A percentile compares a stretch with the other conserved stretches of the same genome.
phyloP scores from a whole-genome alignment of 169 alveolate genomes.

The Neospora caninum region DNA sequence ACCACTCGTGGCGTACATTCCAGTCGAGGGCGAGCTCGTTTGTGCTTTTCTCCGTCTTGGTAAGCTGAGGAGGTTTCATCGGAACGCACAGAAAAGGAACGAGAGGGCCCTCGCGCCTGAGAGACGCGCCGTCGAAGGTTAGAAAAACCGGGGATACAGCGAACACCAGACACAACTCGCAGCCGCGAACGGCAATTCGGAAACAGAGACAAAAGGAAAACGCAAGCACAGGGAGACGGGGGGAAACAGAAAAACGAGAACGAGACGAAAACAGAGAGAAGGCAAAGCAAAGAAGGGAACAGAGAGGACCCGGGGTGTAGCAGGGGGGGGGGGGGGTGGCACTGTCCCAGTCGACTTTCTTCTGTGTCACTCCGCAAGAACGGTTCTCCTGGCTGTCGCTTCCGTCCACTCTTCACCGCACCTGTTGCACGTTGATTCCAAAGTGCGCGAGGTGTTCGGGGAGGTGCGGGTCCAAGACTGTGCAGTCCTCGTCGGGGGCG shows the following conservation, averaged over 20 bases:
- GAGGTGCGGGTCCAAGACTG: slow-evolving; percentile 88
- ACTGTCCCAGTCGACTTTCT: too few species aligned
- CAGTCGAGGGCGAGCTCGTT: slow-evolving; percentile 86
- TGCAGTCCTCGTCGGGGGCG: slow-evolving; percentile 86
- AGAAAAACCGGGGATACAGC: too few species aligned
- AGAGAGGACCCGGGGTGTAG: too few species aligned
- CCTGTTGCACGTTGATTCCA: slow-evolving; percentile 87
- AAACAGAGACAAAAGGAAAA: too few species aligned
- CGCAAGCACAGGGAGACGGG: background rate
- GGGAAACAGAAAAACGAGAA: background rate
- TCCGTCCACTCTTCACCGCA: background rate
- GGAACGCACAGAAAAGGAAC: too few species aligned
- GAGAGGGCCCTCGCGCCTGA: too few species aligned
- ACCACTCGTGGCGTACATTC: slow-evolving; percentile 83
- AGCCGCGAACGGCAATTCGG: too few species aligned
- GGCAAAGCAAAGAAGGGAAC: background rate
- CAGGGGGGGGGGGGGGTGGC: too few species aligned
- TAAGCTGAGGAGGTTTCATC: slow-evolving; percentile 61
- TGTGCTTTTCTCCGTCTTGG: slow-evolving; percentile 86
- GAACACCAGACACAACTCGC: too few species aligned
- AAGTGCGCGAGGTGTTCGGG: slow-evolving; percentile 86
- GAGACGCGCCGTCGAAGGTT: too few species aligned
- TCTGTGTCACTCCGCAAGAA: too few species aligned
- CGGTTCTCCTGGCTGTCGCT: too few species aligned
- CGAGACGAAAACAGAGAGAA: background rate